These are phyloP conservation scores for Coffea humblotiana DNA, from an alignment of 305 asterid genomes.

Conservation along the genomic window DNA sequence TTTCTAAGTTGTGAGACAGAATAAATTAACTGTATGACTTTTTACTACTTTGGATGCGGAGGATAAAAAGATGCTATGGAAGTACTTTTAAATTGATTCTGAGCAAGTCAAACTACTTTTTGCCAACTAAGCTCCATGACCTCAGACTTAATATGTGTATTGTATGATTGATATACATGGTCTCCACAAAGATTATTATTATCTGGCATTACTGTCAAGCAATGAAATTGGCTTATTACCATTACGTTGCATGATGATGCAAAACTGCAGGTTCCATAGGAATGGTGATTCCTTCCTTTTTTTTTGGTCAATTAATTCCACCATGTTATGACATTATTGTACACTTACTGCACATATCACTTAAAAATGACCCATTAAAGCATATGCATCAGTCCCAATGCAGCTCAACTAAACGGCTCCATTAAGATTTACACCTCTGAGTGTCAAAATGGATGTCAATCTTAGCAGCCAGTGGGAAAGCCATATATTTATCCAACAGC, in stretches of 20 bases:
- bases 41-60: neutral
- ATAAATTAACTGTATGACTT: neutral
- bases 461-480: constrained; percentile 4
- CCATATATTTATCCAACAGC: constrained; percentile 13
- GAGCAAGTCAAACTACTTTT: neutral
- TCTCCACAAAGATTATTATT: neutral
- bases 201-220: neutral
- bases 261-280: neutral
- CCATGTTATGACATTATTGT: neutral
- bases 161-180: neutral
- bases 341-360: neutral
- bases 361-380: neutral
- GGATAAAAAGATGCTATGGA: neutral
- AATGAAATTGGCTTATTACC: neutral
- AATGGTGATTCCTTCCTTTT: neutral
- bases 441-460: neutral
- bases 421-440: neutral
- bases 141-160: neutral
- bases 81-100: neutral
- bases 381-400: neutral
- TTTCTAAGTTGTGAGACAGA: neutral
- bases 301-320: neutral
- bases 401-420: neutral
- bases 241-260: neutral
- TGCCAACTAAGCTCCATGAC: neutral